Conservation (phyloP, 2,329 filamentous ascomycete genomes). For the Phialophora macrospora region DNA sequence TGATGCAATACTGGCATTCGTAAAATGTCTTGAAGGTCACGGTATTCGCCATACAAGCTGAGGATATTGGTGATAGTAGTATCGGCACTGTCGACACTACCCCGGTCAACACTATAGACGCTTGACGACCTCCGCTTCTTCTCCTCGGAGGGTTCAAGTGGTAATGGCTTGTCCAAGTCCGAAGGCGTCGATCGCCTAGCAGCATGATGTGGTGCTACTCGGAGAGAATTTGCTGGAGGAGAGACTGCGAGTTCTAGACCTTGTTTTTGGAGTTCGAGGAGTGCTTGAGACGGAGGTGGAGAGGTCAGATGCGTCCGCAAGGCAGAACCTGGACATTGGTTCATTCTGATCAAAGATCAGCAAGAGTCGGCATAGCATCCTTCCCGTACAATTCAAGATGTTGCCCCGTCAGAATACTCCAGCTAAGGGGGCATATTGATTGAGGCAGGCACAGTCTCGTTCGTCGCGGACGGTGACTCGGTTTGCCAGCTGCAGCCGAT, state of each 20-base stretch:
- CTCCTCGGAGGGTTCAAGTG: conserved; percentile 31
- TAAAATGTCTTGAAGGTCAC: conserved; percentile 28
- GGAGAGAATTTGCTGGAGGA: conserved; percentile 21
- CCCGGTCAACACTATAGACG: conserved; percentile 33
- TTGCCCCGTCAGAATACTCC: not conserved
- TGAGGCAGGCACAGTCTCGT: not conserved
- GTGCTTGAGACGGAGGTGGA: conserved; percentile 35
- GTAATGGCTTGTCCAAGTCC: conserved; percentile 34
- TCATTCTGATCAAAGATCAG: conserved; percentile 19
- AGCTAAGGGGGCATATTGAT: not conserved
- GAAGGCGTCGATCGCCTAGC: conserved; percentile 31
- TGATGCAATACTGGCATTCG: conserved; percentile 28
- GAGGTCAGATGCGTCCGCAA: conserved; percentile 24
- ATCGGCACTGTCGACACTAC: conserved; percentile 33
- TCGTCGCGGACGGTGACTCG: not conserved
- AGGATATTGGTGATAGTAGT: conserved; percentile 39
- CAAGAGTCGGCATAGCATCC: not conserved
- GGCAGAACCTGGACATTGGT: conserved; percentile 22
- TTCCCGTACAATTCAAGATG: not conserved
- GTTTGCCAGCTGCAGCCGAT: conserved; percentile 3
- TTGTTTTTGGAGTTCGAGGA: conserved; percentile 34
- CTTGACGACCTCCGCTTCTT: conserved; percentile 33
- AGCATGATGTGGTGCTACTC: conserved; percentile 19
- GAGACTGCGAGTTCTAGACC: conserved; percentile 33
- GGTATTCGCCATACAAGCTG: conserved; percentile 34